Base-by-base conservation (phyloP, 306 rosid species). In the Benincasa hispida region DNA sequence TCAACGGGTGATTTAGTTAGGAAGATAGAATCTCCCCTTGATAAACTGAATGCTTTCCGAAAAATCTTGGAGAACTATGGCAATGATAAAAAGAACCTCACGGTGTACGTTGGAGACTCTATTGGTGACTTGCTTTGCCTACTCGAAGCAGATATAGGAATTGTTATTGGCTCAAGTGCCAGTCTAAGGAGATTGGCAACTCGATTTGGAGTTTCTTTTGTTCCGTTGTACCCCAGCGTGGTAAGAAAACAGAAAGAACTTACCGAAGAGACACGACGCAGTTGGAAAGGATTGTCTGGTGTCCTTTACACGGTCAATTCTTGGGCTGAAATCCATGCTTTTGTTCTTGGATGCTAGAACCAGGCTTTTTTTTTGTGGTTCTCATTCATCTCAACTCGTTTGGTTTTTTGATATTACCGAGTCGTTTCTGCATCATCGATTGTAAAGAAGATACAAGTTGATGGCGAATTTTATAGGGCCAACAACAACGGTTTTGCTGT, bases 301-400 rank as follows among this genome's bases (percentile, higher is more conserved):
- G 77, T 82, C 82, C 97, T 95, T 81, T 95, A 86, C 86, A 95
- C 99, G 48, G 98, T 84, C 74, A 82, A 87, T 77, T 80, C 89
- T 83, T 95, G 99, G 99, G 96, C 96, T 28, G 99, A 95, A 88
- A 91, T 95, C 75, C 98, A 95, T 82, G 98, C 99, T 78, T 91
- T 92, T 82, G 86, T 95, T 78, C 83, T 95, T 87, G 99, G 98
- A 78, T 88, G 93, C 81, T 89, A 92, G 93, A 62, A 79, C 83
- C 82, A 77, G 35, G 70, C 6, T 55, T 11, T 74, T 50, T 50
- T 25, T 1, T 51, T 5, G 48, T 30, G 61, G 77, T 54, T 51
- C 47, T 51, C 50, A 53, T 74, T 37, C 19, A 8, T 28, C 77
- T 69, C 39, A 62, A 65, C 58, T 76, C 57, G 79, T 45, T 84